phyloP scores from a whole-genome alignment of 345 rosid species.

The Lepidium africanum region DNA sequence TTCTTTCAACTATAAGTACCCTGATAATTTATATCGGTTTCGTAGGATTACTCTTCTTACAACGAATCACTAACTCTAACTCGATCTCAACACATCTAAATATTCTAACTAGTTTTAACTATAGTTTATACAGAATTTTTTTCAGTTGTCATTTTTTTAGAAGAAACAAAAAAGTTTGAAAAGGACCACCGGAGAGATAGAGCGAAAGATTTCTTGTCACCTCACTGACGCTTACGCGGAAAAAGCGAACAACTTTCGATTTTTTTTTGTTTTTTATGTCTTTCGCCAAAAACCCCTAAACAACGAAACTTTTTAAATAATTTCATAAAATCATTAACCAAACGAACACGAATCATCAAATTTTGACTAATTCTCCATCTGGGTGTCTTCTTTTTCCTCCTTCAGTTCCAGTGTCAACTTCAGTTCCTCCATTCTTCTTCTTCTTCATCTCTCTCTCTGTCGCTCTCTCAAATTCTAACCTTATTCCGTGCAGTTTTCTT shows the following conservation, averaged over 20 bases:
- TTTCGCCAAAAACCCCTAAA: slow-evolving; percentile 1
- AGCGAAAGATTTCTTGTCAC: slow-evolving; percentile 6
- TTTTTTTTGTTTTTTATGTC: not conserved
- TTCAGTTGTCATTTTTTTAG: not conserved
- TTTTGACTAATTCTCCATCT: slow-evolving; percentile 20
- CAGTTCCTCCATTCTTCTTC: slow-evolving; percentile 6
- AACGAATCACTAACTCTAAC: too few relatives aligned
- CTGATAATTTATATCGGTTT: too few relatives aligned
- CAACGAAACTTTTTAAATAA: not conserved
- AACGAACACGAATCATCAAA: slow-evolving; percentile 25
- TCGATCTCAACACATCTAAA: too few relatives aligned
- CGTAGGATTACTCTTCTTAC: too few relatives aligned
- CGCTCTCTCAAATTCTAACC: slow-evolving; percentile 7
- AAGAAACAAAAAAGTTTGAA: not conserved
- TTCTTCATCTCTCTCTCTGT: not conserved
- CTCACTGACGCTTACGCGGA: slow-evolving; percentile 26
- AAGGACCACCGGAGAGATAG: slow-evolving; percentile 8
- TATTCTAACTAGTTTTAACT: too few relatives aligned
- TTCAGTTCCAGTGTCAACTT: slow-evolving; percentile 28
- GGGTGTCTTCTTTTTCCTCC: not conserved
- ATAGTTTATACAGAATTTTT: too few relatives aligned
- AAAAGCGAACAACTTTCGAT: slow-evolving; percentile 19
- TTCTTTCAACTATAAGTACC: too few relatives aligned
- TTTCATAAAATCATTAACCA: slow-evolving; percentile 1
- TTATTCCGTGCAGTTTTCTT: slow-evolving; percentile 1